phyloP scores from a whole-genome alignment of 148 eudicot genomes.

The Pouteria glomerata region DNA sequence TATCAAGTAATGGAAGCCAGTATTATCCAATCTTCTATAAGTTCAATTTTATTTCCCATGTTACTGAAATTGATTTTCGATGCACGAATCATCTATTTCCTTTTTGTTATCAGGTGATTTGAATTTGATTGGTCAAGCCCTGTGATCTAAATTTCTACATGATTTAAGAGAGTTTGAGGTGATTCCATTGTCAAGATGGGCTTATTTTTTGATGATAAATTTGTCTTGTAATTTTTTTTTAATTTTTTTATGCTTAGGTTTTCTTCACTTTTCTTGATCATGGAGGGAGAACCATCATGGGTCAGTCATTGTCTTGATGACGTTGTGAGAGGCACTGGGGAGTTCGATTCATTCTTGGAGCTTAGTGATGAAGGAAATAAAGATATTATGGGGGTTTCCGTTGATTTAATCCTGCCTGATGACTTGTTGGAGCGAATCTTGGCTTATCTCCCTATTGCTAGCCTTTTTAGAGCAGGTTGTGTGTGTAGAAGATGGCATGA shows the following conservation, averaged over 20 bases:
- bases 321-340: slow-evolving; percentile 15
- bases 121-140: not conserved
- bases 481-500: slow-evolving; percentile 91
- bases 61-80: not conserved
- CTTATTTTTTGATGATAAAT: not conserved
- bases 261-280: slow-evolving; percentile 15
- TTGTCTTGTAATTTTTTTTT: not conserved
- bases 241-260: slow-evolving; percentile 6
- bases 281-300: slow-evolving; percentile 71
- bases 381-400: slow-evolving; percentile 38
- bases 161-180: slow-evolving; percentile 4
- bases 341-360: slow-evolving; percentile 40
- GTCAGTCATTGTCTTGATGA: slow-evolving; percentile 38
- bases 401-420: slow-evolving; percentile 68
- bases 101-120: slow-evolving; percentile 3
- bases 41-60: not conserved
- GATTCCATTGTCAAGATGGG: not conserved
- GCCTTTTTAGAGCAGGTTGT: slow-evolving; percentile 77
- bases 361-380: slow-evolving; percentile 38
- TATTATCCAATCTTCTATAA: not conserved
- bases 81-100: not conserved
- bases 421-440: slow-evolving; percentile 82
- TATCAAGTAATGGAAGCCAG: not conserved
- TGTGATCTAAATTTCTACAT: not conserved
- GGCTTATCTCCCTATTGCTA: slow-evolving; percentile 68